Evolutionary conservation across 2,329 filamentous ascomycete species (phyloP).

Genomic region (Cordyceps sp.): DNA sequence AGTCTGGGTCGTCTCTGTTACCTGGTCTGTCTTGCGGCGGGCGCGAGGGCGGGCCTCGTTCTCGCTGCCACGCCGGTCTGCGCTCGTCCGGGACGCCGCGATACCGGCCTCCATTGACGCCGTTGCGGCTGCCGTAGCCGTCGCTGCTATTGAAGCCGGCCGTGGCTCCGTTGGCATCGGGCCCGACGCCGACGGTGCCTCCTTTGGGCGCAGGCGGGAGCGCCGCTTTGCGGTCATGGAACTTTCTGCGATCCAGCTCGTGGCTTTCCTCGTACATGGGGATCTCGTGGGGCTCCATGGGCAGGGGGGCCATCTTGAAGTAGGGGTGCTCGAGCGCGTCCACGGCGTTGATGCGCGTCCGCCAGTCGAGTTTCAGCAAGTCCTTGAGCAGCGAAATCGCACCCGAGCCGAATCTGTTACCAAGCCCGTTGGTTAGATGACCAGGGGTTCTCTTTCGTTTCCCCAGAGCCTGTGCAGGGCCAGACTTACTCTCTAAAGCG

Average conservation of each 20-base stretch:
- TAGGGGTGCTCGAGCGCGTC: conserved; percentile 89
- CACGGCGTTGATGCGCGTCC: conserved; percentile 74
- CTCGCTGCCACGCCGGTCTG: conserved; percentile 37
- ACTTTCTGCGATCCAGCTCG: conserved; percentile 86
- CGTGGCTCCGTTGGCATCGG: conserved; percentile 28
- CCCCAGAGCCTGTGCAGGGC: background rate
- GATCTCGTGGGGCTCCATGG: conserved; percentile 71
- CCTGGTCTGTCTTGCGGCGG: conserved; percentile 22
- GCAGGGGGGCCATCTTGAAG: conserved; percentile 64
- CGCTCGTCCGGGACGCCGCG: conserved; percentile 21
- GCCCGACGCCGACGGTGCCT: conserved; percentile 70
- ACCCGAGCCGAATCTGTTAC: conserved; percentile 40
- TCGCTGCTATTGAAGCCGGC: conserved; percentile 34
- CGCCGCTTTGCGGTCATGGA: conserved; percentile 68
- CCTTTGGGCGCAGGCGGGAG: conserved; percentile 84
- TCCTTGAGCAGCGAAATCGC: conserved; percentile 70
- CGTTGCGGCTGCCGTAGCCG: conserved; percentile 29
- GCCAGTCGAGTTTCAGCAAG: conserved; percentile 78
- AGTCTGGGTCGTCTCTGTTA: conserved; percentile 18
- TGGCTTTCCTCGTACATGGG: conserved; percentile 88
- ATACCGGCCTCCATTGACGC: conserved; percentile 28
- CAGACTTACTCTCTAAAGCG: conserved; percentile 54
- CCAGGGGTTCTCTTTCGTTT: no score
- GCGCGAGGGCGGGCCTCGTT: conserved; percentile 32
- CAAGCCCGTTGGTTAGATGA: background rate